phyloP scores from a whole-genome alignment of 2,329 filamentous ascomycete species.

The Pyrenochaeta sp. region DNA sequence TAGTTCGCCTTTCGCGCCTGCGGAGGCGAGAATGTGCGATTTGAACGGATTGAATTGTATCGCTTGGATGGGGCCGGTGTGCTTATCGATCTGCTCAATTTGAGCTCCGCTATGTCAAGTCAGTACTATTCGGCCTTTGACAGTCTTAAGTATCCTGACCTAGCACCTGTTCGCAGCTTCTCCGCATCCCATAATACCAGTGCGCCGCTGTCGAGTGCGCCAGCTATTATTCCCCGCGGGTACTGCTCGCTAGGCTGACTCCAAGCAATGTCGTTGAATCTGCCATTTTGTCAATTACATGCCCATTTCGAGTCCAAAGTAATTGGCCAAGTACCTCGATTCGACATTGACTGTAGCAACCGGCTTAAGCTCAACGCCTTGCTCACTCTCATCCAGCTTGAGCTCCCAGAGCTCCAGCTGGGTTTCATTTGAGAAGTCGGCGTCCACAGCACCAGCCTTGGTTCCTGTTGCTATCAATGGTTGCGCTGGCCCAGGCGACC shows the following conservation, averaged over 20 bases:
- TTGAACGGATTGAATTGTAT: constrained; percentile 96
- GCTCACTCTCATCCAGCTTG: constrained; percentile 77
- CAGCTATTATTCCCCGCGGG: constrained; percentile 89
- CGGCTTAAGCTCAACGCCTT: constrained; percentile 84
- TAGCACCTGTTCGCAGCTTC: constrained; percentile 64
- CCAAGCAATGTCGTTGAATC: constrained; percentile 98
- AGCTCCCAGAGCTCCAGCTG: constrained; percentile 97
- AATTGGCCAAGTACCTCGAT: constrained; percentile 71
- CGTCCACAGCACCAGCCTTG: constrained; percentile 91
- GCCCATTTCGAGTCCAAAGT: not conserved
- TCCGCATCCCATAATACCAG: constrained; percentile 93
- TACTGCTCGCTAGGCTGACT: constrained; percentile 80
- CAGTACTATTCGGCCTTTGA: constrained; percentile 40
- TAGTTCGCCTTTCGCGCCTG: constrained; percentile 92
- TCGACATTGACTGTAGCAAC: constrained; percentile 85
- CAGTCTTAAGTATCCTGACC: constrained; percentile 60
- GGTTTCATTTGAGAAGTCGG: constrained; percentile 97
- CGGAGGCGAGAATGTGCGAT: constrained; percentile 89
- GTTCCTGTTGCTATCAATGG: constrained; percentile 93
- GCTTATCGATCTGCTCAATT: constrained; percentile 86
- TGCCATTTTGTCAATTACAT: constrained; percentile 52
- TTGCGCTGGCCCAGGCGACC: constrained; percentile 82
- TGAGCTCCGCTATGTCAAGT: constrained; percentile 69
- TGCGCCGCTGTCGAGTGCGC: constrained; percentile 92
- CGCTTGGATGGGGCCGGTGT: constrained; percentile 90